phyloP scores from a whole-genome alignment of 495 filamentous ascomycete species.

The Talaromyces nanjingensis region DNA sequence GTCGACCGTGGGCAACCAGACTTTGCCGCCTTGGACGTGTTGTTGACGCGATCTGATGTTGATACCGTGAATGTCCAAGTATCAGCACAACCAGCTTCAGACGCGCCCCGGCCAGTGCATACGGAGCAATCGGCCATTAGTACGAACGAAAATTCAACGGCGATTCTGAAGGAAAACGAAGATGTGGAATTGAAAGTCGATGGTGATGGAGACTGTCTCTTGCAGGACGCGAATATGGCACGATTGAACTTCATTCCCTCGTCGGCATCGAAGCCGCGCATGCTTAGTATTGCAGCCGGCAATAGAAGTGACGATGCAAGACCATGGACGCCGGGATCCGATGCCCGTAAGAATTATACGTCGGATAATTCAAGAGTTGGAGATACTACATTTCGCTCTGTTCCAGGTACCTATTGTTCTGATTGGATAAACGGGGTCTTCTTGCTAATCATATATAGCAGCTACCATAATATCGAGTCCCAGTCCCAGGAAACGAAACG shows the following conservation, averaged over 20 bases:
- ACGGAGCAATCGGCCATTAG: not conserved
- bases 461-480: not conserved
- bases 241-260: conserved; percentile 45
- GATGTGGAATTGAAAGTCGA: conserved; percentile 1
- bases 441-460: not conserved
- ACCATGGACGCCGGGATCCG: conserved; percentile 14
- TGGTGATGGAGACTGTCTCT: not conserved
- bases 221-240: conserved; percentile 44
- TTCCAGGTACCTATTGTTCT: not conserved
- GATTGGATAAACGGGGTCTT: not conserved
- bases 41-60: conserved; percentile 8
- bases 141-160: not conserved
- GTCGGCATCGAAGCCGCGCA: conserved; percentile 43
- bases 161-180: not conserved
- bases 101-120: not conserved
- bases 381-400: not conserved
- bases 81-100: not conserved
- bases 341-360: not conserved
- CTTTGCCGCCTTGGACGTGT: conserved; percentile 4
- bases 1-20: conserved; percentile 27
- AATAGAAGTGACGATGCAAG: conserved; percentile 14
- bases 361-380: not conserved
- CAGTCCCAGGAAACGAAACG: conserved; percentile 2
- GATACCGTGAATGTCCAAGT: not conserved
- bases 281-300: conserved; percentile 27